Base-by-base conservation (phyloP, 192 early-diverging fungal species). In the Backusella sp. region DNA sequence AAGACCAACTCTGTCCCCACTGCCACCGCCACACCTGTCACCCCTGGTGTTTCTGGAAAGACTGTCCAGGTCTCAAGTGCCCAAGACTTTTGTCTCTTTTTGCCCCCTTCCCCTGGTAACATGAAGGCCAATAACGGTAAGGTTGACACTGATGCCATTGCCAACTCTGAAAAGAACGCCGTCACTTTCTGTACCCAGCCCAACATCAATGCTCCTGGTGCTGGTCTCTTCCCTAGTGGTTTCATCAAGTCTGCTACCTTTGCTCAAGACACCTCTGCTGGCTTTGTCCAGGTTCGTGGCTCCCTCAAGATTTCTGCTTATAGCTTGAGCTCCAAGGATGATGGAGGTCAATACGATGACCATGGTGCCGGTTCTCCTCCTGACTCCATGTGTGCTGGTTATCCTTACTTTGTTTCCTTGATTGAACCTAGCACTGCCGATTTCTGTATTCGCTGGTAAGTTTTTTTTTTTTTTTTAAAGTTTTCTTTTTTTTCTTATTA, bases 171-270 rank as follows among this genome's bases (percentile, higher is more conserved):
- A 74, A 77, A 81, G 42, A 26, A 66, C 9, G 88, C 83, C 52
- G 71, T 84, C 4, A 73, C 84, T 36, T 89, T 89, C 76, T 89
- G 88, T 71, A 86, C 85, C 21, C 41, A 59, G 2, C 44, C 73
- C 6, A 68, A 75, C 21, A 6, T 78, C 17, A 73, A 78, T 68
- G 84, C 83, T 52, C 83, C 83, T 34, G 77, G 75, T 35, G 82
- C 86, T 30, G 73, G 70, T 26, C 32, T 80, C 14, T 80, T 89
- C 49, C 76, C 80, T 46, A 7, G 21, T 46, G 80, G 80, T 5
- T 82, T 77, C 26, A 77, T 82, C 26, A 46, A 32, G 6, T 66
- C 76, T 34, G 80, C 76, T 32, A 77, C 74, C 6, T 82, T 75
- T 28, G 73, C 75, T 17, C 39, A 65, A 9, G 72, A 82, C 35